A percentile compares a stretch with the other conserved stretches of the same genome.
These are phyloP conservation scores for Neonectria ditissima DNA, from an alignment of 2,329 filamentous ascomycete genomes.

Conservation along the genomic window DNA sequence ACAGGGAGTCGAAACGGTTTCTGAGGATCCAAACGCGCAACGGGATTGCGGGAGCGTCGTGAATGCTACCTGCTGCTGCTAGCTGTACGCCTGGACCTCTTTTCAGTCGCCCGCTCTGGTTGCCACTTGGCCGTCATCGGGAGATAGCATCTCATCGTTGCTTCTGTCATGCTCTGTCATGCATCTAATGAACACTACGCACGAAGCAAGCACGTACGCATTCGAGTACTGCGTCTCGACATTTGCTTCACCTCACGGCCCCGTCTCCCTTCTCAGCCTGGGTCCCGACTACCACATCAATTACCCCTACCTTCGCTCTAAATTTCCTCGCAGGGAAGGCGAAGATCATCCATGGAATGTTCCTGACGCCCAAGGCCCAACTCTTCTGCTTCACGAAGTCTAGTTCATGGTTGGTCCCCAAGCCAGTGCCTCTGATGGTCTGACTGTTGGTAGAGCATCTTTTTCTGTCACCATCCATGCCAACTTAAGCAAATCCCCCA, in stretches of 20 bases:
- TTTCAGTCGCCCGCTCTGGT: conserved; percentile 16
- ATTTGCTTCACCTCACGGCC: conserved; percentile 34
- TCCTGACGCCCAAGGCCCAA: conserved; percentile 28
- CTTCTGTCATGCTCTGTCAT: conserved; percentile 5
- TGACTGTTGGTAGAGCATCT: conserved; percentile 11
- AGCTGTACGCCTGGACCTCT: conserved; percentile 23
- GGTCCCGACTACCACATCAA: conserved; percentile 25
- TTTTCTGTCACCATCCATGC: conserved; percentile 30
- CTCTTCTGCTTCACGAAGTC: conserved; percentile 26
- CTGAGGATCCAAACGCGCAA: conserved; percentile 25
- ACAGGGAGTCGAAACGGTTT: conserved; percentile 31
- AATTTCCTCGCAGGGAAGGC: conserved; percentile 39
- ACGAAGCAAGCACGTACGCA: conserved; percentile 17
- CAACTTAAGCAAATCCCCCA: conserved; percentile 35
- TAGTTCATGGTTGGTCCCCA: conserved; percentile 6
- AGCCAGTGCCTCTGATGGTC: background rate
- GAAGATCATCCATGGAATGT: conserved; percentile 42
- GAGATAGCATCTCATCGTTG: conserved; percentile 18
- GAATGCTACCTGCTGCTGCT: conserved; percentile 25
- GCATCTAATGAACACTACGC: conserved; percentile 17
- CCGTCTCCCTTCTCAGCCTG: conserved; percentile 22
- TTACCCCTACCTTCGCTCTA: conserved; percentile 26
- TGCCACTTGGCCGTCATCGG: conserved; percentile 19
- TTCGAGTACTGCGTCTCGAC: conserved; percentile 5
- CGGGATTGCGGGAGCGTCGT: conserved; percentile 22